Conservation (phyloP, 768 basidiomycete species). For the Daedaleopsis sinensis region DNA sequence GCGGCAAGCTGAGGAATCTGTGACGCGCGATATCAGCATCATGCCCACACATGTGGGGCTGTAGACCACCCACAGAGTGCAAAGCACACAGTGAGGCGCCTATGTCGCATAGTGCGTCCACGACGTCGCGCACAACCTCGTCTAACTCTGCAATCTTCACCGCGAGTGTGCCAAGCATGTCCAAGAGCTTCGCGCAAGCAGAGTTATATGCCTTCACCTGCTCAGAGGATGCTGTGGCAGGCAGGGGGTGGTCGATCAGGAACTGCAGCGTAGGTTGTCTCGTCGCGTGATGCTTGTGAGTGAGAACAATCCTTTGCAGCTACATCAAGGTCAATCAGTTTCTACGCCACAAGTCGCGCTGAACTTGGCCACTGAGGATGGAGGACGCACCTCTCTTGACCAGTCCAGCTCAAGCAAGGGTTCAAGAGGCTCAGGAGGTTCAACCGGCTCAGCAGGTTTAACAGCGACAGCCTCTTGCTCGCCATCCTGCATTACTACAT, state of each 20-base stretch:
- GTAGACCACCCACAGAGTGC: slow-evolving; percentile 30
- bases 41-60: slow-evolving; percentile 28
- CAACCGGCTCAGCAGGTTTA: background rate
- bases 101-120: slow-evolving; percentile 23
- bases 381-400: slow-evolving; percentile 54
- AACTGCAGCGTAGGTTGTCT: slow-evolving; percentile 53
- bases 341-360: background rate
- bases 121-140: slow-evolving; percentile 17
- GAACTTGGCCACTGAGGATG: background rate
- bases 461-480: slow-evolving; percentile 22
- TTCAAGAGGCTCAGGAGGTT: slow-evolving; percentile 32
- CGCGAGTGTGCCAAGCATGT: slow-evolving; percentile 42
- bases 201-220: slow-evolving; percentile 41
- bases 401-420: slow-evolving; percentile 43
- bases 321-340: slow-evolving; percentile 27
- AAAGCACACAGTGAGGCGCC: slow-evolving; percentile 20
- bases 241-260: slow-evolving; percentile 44
- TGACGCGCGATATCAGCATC: background rate
- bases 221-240: slow-evolving; percentile 25
- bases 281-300: slow-evolving; percentile 48
- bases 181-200: slow-evolving; percentile 47
- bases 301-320: slow-evolving; percentile 65
- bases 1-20: slow-evolving; percentile 52
- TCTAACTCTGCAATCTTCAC: slow-evolving; percentile 10
- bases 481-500: slow-evolving; percentile 34